These are phyloP conservation scores for Ottelia alismoides DNA, from an alignment of 106 monocot species.

Conservation along the genomic window DNA sequence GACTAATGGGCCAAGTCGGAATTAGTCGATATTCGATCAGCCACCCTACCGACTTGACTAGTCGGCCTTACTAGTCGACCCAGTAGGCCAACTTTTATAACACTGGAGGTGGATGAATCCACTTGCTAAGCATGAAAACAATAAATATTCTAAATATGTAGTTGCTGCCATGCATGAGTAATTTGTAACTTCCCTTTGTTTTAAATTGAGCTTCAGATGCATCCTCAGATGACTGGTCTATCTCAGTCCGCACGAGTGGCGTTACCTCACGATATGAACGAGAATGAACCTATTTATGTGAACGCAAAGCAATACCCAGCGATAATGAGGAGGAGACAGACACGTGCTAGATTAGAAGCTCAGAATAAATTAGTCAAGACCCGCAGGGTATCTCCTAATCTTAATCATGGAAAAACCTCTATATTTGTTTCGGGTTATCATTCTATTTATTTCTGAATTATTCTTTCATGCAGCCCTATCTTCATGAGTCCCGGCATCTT, in stretches of 20 bases:
- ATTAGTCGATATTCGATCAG: too few relatives aligned
- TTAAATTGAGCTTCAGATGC: too few relatives aligned
- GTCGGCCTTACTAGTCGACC: too few relatives aligned
- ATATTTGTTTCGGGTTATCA: neutral
- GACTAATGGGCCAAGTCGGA: too few relatives aligned
- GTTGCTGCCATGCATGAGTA: too few relatives aligned
- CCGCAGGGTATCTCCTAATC: slow-evolving; percentile 25
- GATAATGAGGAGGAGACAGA: slow-evolving; percentile 28
- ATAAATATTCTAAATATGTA: too few relatives aligned
- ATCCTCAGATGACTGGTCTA: slow-evolving; percentile 18
- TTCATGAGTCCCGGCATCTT: slow-evolving; percentile 28
- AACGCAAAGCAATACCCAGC: slow-evolving; percentile 48
- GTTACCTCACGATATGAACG: slow-evolving; percentile 20
- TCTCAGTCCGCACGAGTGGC: slow-evolving; percentile 14
- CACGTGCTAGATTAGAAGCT: slow-evolving; percentile 33
- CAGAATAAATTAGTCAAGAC: slow-evolving; percentile 37
- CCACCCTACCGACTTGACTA: too few relatives aligned
- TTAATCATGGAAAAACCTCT: too few relatives aligned
- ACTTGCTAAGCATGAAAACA: neutral
- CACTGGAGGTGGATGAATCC: too few relatives aligned
- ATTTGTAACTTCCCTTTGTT: too few relatives aligned
- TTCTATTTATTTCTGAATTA: neutral
- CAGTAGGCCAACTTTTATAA: too few relatives aligned
- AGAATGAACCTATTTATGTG: slow-evolving; percentile 38
- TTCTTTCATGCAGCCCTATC: slow-evolving; percentile 19